These are phyloP conservation scores for Suillus alpinus DNA, from an alignment of 768 basidiomycete genomes.

Conservation along the genomic window DNA sequence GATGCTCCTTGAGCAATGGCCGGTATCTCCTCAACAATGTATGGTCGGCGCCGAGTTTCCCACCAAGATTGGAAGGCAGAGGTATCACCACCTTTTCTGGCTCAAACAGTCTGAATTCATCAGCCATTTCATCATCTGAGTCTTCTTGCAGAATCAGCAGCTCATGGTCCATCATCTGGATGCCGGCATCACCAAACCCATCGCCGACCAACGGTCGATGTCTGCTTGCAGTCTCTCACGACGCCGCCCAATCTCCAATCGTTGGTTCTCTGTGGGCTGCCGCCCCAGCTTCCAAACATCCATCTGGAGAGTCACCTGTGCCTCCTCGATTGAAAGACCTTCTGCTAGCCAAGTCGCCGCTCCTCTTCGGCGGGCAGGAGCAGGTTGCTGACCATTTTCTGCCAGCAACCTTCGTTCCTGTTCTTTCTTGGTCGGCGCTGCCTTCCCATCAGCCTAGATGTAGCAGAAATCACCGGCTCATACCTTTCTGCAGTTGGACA, in stretches of 20 bases:
- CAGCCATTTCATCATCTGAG: no score
- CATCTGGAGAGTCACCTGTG: not conserved
- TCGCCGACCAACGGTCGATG: no score
- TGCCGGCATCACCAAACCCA: no score
- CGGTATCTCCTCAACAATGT: not conserved
- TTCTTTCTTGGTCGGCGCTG: not conserved
- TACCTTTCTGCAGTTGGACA: not conserved
- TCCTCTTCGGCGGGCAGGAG: not conserved
- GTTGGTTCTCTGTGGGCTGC: not conserved
- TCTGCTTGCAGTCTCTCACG: no score
- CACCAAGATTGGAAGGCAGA: not conserved
- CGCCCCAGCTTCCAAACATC: not conserved
- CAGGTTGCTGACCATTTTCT: not conserved
- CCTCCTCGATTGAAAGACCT: not conserved
- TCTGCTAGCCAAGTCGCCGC: not conserved
- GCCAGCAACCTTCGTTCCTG: not conserved
- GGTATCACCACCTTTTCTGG: not conserved
- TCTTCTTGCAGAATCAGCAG: no score
- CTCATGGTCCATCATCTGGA: no score
- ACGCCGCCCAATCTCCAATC: not conserved
- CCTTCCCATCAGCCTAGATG: not conserved
- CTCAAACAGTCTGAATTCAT: no score
- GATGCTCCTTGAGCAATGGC: not conserved
- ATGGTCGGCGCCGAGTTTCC: not conserved
- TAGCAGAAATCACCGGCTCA: not conserved